A percentile compares a stretch with the other conserved stretches of the same genome.
Conservation (phyloP, 495 filamentous ascomycete species). For the Neurospora tetraspora region DNA sequence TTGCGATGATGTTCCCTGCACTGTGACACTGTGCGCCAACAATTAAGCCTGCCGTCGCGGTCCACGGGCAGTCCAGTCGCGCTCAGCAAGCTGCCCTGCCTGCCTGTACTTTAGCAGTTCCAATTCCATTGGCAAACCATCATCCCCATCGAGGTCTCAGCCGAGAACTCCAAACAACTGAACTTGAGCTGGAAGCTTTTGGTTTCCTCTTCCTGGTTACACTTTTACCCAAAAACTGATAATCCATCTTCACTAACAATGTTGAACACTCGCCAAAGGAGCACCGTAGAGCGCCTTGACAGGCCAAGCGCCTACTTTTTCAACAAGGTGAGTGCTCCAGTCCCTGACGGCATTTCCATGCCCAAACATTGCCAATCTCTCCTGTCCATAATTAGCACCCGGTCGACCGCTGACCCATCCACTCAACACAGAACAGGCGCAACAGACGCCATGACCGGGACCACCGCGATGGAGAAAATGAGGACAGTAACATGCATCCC, state of each 20-base stretch:
- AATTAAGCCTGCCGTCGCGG: background rate
- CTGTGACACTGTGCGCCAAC: background rate
- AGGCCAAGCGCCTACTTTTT: conserved; percentile 81
- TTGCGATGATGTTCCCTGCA: background rate
- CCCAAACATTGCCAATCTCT: background rate
- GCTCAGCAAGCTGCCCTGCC: background rate
- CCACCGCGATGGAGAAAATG: conserved; percentile 43
- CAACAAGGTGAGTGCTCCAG: conserved; percentile 48
- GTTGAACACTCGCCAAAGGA: conserved; percentile 20
- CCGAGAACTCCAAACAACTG: background rate
- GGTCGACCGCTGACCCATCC: background rate
- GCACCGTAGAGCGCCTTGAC: conserved; percentile 80
- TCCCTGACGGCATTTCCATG: background rate
- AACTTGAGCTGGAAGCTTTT: background rate
- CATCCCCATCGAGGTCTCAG: background rate
- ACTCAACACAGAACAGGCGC: conserved; percentile 44
- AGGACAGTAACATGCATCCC: conserved; percentile 34
- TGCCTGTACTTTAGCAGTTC: background rate
- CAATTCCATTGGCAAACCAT: background rate
- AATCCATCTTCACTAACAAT: conserved; percentile 1
- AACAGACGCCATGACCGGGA: conserved; percentile 49
- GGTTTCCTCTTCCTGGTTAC: conserved; percentile 1
- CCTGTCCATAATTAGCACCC: background rate
- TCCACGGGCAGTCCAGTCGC: background rate
- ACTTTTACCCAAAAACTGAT: background rate